Percentiles rank a stretch among this genome's conserved stretches.
Evolutionary conservation across 305 asterid species (phyloP).

Genomic region (Nicotiana rustica): DNA sequence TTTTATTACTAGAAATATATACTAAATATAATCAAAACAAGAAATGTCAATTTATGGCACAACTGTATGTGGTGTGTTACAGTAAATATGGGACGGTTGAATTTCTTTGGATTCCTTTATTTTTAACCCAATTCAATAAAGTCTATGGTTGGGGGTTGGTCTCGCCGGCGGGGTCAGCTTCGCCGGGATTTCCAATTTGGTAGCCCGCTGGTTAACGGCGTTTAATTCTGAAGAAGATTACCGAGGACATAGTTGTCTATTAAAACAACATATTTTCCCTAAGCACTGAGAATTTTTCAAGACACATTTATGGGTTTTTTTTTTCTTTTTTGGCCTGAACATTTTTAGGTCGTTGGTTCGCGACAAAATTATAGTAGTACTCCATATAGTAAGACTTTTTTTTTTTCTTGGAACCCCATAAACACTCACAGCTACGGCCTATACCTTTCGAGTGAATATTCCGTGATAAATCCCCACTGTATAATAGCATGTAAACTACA

Average conservation of each 20-base stretch:
- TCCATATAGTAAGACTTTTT: too few species aligned
- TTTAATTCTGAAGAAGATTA: neutral
- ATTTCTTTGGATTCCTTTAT: neutral
- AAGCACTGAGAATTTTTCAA: too few species aligned
- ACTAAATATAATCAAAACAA: neutral
- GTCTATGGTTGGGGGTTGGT: neutral
- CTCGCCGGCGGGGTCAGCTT: neutral
- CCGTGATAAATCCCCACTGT: too few species aligned
- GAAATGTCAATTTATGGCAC: conserved; percentile 31
- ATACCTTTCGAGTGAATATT: too few species aligned
- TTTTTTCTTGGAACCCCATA: too few species aligned
- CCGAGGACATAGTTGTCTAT: neutral
- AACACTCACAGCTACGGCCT: too few species aligned
- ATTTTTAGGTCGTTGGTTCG: too few species aligned
- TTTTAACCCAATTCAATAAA: neutral
- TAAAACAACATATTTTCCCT: neutral
- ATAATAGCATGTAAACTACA: too few species aligned
- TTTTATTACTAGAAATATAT: neutral
- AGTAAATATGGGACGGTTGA: neutral
- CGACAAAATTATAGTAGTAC: too few species aligned
- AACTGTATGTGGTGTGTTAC: conserved; percentile 8
- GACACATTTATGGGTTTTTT: too few species aligned
- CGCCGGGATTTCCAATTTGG: neutral
- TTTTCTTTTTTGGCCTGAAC: too few species aligned
- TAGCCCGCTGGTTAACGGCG: neutral